Evolutionary conservation across 1,139 yeast genomes (phyloP).

Genomic region (Nakaseomyces delphensis): DNA sequence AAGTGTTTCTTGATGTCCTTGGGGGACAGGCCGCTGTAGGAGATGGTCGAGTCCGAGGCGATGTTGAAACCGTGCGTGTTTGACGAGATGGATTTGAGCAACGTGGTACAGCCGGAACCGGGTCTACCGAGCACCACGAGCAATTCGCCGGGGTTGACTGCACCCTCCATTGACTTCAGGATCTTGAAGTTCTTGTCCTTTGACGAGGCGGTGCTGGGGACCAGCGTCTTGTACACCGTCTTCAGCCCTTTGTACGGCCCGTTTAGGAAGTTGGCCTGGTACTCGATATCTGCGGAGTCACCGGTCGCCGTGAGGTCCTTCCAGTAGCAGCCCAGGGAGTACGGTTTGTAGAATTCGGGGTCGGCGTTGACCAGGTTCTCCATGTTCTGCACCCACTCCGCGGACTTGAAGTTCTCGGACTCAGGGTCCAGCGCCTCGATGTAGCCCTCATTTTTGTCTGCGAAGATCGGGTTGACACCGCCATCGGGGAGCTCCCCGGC

Average conservation of each 20-base stretch:
- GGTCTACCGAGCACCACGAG: conserved; percentile 72
- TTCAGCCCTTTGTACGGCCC: conserved; percentile 28
- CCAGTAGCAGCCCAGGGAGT: conserved; percentile 58
- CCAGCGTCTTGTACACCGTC: conserved; percentile 18
- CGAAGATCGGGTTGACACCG: conserved; percentile 10
- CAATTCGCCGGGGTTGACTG: conserved; percentile 58
- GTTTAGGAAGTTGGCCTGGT: conserved; percentile 62
- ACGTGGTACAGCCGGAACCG: conserved; percentile 73
- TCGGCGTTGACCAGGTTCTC: conserved; percentile 46
- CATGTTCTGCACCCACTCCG: conserved; percentile 64
- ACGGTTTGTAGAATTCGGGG: conserved; percentile 52
- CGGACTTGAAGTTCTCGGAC: conserved; percentile 48
- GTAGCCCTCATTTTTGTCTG: conserved; percentile 17
- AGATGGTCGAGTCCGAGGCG: conserved; percentile 32
- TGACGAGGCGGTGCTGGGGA: conserved; percentile 18
- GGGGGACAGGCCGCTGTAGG: conserved; percentile 40
- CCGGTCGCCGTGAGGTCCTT: conserved; percentile 62
- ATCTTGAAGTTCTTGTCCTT: conserved; percentile 39
- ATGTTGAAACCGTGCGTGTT: conserved; percentile 61
- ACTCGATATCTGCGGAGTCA: conserved; percentile 64
- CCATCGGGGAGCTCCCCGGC: too few relatives aligned
- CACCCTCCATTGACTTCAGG: conserved; percentile 53
- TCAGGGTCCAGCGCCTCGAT: conserved; percentile 46
- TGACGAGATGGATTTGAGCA: conserved; percentile 56
- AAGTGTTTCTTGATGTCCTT: conserved; percentile 39